Evolutionary conservation across 257 asterid genomes (phyloP), one percentile per base, ranked within the genome.

Genomic region (Lycium ferocissimum): DNA sequence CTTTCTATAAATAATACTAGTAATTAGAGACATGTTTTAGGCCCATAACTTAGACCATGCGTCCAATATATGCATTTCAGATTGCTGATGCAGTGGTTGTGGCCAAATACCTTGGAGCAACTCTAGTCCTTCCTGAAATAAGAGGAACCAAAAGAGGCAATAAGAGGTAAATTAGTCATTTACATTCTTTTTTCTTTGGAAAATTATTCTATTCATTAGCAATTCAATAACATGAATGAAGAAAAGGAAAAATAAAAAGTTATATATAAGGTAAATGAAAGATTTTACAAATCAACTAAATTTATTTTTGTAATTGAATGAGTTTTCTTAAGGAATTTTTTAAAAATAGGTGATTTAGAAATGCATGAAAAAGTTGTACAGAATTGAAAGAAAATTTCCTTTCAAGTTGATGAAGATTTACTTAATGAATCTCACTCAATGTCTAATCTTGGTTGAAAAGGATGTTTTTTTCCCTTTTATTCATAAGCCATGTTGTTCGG

Each of bases 91-190:
- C 94, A 2, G 89, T 92, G 69, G 58, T 78, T 3, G 92, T 91
- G 22, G 97, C 97, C 15, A 89, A 70, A 70, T 88, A 90, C 75
- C 92, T 93, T n/a, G 93, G 93, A 59, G 98, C 97, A 76, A 86
- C 87, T 40, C 91, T 94, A 20, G 93, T 88, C 67, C 91, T 94
- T 80, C 97, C 94, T 70, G 91, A 89, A 67, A 86, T 94, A 59
- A 82, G 37, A 85, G 92, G 87, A 83, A 76, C 75, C 84, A 90
- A 87, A 83, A 53, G 43, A 0, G 84, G 86, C 9, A 71, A 82
- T 3, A 92, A 82, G 80, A 87, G 92, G 97, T 93, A 51, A 59
- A 72, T 76, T 6, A 2, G 40, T 20, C 17, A 5, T 47, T 47
- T 47, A 20, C 2, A 11, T 20, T 37, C 13, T 0, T 20, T 18